phyloP scores from a whole-genome alignment of 306 rosid species.

The Cicer arietinum region DNA sequence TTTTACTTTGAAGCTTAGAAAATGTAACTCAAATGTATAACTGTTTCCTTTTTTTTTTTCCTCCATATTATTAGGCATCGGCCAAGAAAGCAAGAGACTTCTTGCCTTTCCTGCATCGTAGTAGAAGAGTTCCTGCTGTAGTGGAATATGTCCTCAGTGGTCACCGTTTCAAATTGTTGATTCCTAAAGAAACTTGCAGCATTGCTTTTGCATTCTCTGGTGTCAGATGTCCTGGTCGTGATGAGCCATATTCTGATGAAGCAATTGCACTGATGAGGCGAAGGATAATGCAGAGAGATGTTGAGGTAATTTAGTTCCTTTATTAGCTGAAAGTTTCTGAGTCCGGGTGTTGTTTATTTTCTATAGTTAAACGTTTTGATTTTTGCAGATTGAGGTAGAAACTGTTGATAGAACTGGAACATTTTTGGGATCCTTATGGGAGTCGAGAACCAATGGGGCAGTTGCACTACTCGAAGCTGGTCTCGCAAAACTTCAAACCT shows the following conservation, averaged over 20 bases:
- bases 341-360: slow-evolving; percentile 34
- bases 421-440: slow-evolving; percentile 97
- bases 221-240: slow-evolving; percentile 97
- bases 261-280: slow-evolving; percentile 97
- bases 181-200: slow-evolving; percentile 98
- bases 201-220: slow-evolving; percentile 94
- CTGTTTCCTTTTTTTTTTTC: slow-evolving; percentile 32
- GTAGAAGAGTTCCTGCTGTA: slow-evolving; percentile 88
- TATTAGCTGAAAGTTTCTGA: slow-evolving; percentile 23
- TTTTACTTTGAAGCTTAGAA: slow-evolving; percentile 25
- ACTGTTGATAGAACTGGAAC: slow-evolving; percentile 96
- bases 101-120: slow-evolving; percentile 86
- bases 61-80: slow-evolving; percentile 66
- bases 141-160: slow-evolving; percentile 99
- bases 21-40: not conserved
- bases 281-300: slow-evolving; percentile 98
- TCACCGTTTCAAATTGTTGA: slow-evolving; percentile 95
- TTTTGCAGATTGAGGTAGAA: slow-evolving; percentile 86
- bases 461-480: slow-evolving; percentile 88
- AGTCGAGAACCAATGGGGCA: slow-evolving; percentile 76
- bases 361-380: slow-evolving; percentile 21
- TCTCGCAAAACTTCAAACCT: slow-evolving; percentile 81
- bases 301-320: slow-evolving; percentile 67
- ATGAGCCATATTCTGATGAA: slow-evolving; percentile 89
- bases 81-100: slow-evolving; percentile 91